These are phyloP conservation scores for Oryza glumipatula DNA, from an alignment of 176 grass and related monocot species.

Conservation along the genomic window DNA sequence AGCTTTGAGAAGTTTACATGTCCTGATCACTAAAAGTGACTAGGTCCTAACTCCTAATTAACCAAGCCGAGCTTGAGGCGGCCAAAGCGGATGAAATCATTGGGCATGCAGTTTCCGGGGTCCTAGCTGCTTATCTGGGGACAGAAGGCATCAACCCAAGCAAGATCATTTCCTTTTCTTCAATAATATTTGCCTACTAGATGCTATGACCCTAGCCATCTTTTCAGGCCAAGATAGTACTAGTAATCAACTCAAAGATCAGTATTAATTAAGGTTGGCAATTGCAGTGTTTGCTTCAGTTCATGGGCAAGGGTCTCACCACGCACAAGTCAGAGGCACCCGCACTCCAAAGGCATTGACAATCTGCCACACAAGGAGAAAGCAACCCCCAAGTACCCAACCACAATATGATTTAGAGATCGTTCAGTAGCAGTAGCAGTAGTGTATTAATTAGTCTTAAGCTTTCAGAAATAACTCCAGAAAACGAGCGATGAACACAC, in stretches of 20 bases:
- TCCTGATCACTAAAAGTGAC: not conserved
- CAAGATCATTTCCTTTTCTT: not conserved
- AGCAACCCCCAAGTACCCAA: constrained; percentile 24
- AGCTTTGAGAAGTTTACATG: not conserved
- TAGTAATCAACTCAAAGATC: constrained; percentile 23
- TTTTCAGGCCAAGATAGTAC: constrained; percentile 29
- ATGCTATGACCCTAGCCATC: not conserved
- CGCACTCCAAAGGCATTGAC: constrained; percentile 67
- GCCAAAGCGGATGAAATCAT: not conserved
- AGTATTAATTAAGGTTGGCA: not conserved
- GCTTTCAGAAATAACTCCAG: not conserved
- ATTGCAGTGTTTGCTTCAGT: constrained; percentile 30
- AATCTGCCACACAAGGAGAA: constrained; percentile 21
- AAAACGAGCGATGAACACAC: not conserved
- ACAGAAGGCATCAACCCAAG: constrained; percentile 53
- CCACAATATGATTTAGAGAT: not conserved
- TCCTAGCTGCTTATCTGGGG: constrained; percentile 40
- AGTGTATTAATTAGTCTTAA: not conserved
- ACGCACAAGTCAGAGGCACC: constrained; percentile 31
- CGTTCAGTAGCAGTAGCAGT: not conserved
- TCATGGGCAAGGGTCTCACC: constrained; percentile 39
- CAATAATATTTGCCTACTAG: constrained; percentile 8
- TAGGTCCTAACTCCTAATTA: not conserved
- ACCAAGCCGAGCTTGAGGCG: not conserved
- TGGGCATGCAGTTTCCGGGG: not conserved